Evolutionary conservation across 116 monocot genomes (phyloP).

Genomic region (Iris pallida): DNA sequence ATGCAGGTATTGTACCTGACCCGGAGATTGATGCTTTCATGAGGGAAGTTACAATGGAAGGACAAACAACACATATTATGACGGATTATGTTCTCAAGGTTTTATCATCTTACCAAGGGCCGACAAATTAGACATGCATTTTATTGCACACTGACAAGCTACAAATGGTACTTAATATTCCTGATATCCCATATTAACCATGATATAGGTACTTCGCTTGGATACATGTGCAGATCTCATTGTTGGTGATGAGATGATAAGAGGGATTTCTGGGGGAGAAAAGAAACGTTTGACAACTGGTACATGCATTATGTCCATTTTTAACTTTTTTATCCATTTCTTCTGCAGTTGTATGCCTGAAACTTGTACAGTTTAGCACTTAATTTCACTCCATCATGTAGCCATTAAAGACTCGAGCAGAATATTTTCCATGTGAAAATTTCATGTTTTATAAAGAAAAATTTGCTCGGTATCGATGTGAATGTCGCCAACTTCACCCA

Average conservation of each 20-base stretch:
- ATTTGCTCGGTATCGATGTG: no score
- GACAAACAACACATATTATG: slow-evolving; percentile 33
- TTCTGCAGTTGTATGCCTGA: no score
- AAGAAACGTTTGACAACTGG: slow-evolving; percentile 14
- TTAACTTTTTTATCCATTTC: no score
- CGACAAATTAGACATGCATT: neutral
- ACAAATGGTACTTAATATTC: neutral
- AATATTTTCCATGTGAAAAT: no score
- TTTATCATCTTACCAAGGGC: neutral
- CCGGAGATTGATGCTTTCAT: slow-evolving; percentile 79
- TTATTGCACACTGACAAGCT: neutral
- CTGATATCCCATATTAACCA: neutral
- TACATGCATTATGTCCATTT: neutral
- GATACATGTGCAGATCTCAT: slow-evolving; percentile 12
- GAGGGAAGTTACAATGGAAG: slow-evolving; percentile 62
- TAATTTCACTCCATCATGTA: no score
- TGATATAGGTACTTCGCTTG: slow-evolving; percentile 13
- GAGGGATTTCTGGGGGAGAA: slow-evolving; percentile 12
- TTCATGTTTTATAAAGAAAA: no score
- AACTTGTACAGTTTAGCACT: no score
- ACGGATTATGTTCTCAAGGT: slow-evolving; percentile 88
- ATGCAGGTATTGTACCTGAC: slow-evolving; percentile 70
- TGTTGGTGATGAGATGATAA: slow-evolving; percentile 14
- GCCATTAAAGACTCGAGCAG: no score
- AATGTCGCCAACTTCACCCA: no score